A percentile compares a stretch with the other conserved stretches of the same genome.
Evolutionary conservation across 2,329 filamentous ascomycete species (phyloP).

Genomic region (Cryoendolithus antarcticus): DNA sequence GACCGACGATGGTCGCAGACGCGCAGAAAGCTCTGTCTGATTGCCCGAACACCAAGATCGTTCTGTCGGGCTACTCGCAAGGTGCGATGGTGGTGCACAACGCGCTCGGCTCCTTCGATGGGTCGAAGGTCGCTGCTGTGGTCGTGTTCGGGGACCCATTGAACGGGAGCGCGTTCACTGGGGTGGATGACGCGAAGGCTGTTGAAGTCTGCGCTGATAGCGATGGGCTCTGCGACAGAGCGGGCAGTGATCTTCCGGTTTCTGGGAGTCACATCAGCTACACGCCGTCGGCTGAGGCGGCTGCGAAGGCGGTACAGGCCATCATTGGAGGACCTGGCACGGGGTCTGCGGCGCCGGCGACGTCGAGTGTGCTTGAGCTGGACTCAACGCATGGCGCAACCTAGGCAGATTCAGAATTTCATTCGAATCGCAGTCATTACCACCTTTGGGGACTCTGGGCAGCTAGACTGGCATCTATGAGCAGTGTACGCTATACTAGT

Average conservation of each 20-base stretch:
- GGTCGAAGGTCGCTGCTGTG: conserved; percentile 15
- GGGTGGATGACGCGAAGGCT: conserved; percentile 12
- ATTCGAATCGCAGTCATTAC: too few species aligned
- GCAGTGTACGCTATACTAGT: too few species aligned
- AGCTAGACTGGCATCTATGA: too few species aligned
- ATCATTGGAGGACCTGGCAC: too few species aligned
- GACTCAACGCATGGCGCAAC: too few species aligned
- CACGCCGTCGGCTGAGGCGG: conserved; percentile 11
- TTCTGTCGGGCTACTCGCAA: conserved; percentile 10
- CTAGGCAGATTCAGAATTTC: too few species aligned
- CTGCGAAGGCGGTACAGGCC: conserved; percentile 7
- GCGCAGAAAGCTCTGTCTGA: conserved; percentile 7
- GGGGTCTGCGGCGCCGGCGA: too few species aligned
- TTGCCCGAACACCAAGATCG: conserved; percentile 12
- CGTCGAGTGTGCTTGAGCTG: too few species aligned
- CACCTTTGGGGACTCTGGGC: too few species aligned
- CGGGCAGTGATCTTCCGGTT: conserved; percentile 8
- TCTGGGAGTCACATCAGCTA: conserved; percentile 15
- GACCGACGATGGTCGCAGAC: conserved; percentile 4
- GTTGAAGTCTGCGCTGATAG: conserved; percentile 13
- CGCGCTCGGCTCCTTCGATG: conserved; percentile 7
- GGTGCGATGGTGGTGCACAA: conserved; percentile 7
- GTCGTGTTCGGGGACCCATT: conserved; percentile 19
- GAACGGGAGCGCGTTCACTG: conserved; percentile 12
- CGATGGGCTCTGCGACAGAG: conserved; percentile 12